A percentile compares a stretch with the other conserved stretches of the same genome.
phyloP scores from a whole-genome alignment of 192 early-diverging fungal species.

The Dispira parvispora region DNA sequence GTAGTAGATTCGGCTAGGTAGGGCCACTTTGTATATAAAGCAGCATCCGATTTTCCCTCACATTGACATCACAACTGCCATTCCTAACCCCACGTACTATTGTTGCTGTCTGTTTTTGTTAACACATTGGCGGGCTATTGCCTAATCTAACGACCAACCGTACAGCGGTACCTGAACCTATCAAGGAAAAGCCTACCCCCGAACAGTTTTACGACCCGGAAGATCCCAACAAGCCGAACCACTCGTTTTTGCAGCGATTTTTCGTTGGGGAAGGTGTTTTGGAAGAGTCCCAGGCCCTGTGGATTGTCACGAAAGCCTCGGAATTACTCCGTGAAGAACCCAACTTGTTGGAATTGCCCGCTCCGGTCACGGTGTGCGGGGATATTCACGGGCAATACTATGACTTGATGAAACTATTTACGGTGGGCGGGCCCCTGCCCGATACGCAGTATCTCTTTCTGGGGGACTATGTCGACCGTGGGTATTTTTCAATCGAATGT shows the following conservation, averaged over 20 bases:
- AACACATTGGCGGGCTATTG: no score
- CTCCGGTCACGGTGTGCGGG: slow-evolving; percentile 35
- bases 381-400: slow-evolving; percentile 26
- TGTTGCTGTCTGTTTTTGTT: no score
- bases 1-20: no score
- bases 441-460: slow-evolving; percentile 22
- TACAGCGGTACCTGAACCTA: slow-evolving; percentile 36
- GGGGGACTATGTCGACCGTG: slow-evolving; percentile 26
- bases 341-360: slow-evolving; percentile 69
- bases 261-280: slow-evolving; percentile 77
- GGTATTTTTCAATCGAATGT: slow-evolving; percentile 23
- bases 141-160: no score
- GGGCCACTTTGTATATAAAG: no score
- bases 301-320: slow-evolving; percentile 61
- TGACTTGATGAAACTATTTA: slow-evolving; percentile 24
- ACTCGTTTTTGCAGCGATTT: slow-evolving; percentile 62
- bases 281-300: slow-evolving; percentile 69
- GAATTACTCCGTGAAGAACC: slow-evolving; percentile 61
- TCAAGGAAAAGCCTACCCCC: slow-evolving; percentile 25
- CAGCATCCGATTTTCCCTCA: no score
- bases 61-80: no score
- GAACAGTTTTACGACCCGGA: slow-evolving; percentile 47
- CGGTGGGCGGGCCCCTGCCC: slow-evolving; percentile 18
- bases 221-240: slow-evolving; percentile 49
- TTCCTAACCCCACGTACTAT: no score